Conservation (phyloP, 306 rosid species). For the Begonia peltatifolia region DNA sequence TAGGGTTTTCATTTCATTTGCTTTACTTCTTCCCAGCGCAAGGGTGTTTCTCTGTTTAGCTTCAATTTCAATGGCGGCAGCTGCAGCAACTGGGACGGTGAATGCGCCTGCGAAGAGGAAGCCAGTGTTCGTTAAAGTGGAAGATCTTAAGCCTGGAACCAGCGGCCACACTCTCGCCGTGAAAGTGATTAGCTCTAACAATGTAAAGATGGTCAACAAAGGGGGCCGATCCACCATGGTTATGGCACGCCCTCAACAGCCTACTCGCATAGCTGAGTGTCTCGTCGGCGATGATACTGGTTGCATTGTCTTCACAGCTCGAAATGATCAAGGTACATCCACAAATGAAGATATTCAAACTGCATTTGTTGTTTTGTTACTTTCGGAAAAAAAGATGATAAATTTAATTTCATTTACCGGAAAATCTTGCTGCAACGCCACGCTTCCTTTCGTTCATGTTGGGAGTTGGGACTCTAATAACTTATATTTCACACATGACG, state of each 20-base stretch:
- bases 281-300: constrained; percentile 72
- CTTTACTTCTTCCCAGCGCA: background rate
- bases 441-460: too few relatives aligned
- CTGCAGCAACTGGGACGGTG: constrained; percentile 9
- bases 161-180: constrained; percentile 73
- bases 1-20: constrained; percentile 7
- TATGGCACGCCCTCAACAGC: constrained; percentile 28
- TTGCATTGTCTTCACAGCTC: constrained; percentile 66
- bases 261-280: constrained; percentile 64
- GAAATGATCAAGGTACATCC: constrained; percentile 63
- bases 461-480: too few relatives aligned
- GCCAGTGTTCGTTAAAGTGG: constrained; percentile 73
- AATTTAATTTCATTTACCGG: too few relatives aligned
- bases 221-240: constrained; percentile 39
- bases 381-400: background rate
- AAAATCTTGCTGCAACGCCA: background rate
- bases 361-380: background rate
- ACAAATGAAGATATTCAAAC: background rate
- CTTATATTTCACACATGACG: too few relatives aligned
- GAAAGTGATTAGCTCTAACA: constrained; percentile 50
- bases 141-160: constrained; percentile 67
- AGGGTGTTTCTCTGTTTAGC: background rate
- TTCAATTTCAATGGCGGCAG: constrained; percentile 13
- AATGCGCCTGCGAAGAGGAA: constrained; percentile 43
- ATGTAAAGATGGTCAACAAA: constrained; percentile 27